Evolutionary conservation across 2,329 filamentous ascomycete genomes (phyloP), one percentile per base, ranked within the genome.

Genomic region (Bimuria novae-zelandiae): DNA sequence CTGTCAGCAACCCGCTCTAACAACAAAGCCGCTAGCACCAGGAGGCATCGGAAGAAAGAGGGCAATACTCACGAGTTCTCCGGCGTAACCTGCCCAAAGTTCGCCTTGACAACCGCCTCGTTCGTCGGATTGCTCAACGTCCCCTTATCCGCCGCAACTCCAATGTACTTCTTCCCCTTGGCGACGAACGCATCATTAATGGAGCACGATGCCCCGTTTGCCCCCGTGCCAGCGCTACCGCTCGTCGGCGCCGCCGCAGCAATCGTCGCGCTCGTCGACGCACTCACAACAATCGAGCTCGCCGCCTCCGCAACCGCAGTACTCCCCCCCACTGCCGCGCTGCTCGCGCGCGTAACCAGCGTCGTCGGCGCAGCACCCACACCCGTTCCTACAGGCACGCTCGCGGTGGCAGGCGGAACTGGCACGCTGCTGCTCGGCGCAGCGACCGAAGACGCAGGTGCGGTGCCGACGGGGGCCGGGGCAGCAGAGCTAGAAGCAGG

Each of bases 91-190:
- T 84, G 81, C 17, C 85, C 85, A 56, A 88, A 89, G 70, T 87
- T 76, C 48, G 77, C 75, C 56, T 80, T 79, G 69, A 89, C 83
- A 63, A 87, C 79, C 52, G 78, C 77, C n/a, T 78, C 78, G 53
- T 80, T 83, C 58, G 79, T 76, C 49, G 75, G 77, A 8, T 75
- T 67, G 29, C 67, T 75, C 3, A 89, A 78, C 10, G 75, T 78
- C 55, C 74, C 75, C 63, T 82, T 76, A 64, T 89, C 85, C 1
- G 81, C 77, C 49, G 76, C 78, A 12, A 80, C 80, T 58, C 87
- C 87, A 50, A 82, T 83, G 74, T 89, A 89, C 58, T 82, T 77
- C 76, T 89, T 89, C 56, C 86, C 86, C 62, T 83, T 80, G 52
- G 80, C 79, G 67, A 82, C 82, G 74, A 87, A 67, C 12, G 69